Evolutionary conservation across 805 yeast species (phyloP).

Genomic region (Yarrowia alimentaria): DNA sequence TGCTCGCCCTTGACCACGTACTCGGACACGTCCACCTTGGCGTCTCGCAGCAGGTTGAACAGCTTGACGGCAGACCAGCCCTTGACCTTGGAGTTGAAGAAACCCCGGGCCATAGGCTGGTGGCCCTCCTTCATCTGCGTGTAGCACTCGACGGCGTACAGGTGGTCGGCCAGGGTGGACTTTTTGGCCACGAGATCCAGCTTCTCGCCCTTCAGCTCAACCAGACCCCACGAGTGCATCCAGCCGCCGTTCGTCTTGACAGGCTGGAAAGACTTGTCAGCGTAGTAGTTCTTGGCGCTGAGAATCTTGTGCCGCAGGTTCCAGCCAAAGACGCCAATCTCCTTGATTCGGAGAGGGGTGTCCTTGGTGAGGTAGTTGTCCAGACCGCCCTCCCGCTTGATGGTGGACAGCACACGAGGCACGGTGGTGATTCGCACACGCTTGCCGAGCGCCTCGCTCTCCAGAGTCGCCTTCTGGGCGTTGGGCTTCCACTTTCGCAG

Average conservation of each 20-base stretch:
- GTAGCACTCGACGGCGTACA: conserved; percentile 17
- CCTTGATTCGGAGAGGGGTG: conserved; percentile 84
- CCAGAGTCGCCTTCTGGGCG: conserved; percentile 67
- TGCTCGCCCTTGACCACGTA: conserved; percentile 11
- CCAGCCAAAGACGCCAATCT: conserved; percentile 93
- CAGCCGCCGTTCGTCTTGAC: conserved; percentile 1
- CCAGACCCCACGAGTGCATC: conserved; percentile 25
- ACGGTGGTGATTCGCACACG: conserved; percentile 61
- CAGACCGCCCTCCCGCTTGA: conserved; percentile 91
- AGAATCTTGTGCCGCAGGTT: conserved; percentile 74
- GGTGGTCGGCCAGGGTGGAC: conserved; percentile 22
- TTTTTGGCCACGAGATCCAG: conserved; percentile 18
- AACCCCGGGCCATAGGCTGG: conserved; percentile 14
- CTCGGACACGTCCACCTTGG: conserved; percentile 14
- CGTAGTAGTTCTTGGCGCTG: conserved; percentile 30
- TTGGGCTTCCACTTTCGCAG: conserved; percentile 80
- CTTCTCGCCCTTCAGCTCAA: background rate
- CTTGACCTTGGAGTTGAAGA: conserved; percentile 4
- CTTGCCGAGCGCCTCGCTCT: conserved; percentile 76
- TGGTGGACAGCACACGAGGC: conserved; percentile 78
- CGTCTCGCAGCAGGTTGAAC: conserved; percentile 7
- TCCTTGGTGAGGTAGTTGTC: conserved; percentile 86
- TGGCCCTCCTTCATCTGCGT: conserved; percentile 26
- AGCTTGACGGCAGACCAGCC: conserved; percentile 17
- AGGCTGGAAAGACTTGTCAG: conserved; percentile 20